These are phyloP conservation scores for Colletotrichum tanaceti DNA, from an alignment of 2,329 filamentous ascomycete genomes.

Conservation along the genomic window DNA sequence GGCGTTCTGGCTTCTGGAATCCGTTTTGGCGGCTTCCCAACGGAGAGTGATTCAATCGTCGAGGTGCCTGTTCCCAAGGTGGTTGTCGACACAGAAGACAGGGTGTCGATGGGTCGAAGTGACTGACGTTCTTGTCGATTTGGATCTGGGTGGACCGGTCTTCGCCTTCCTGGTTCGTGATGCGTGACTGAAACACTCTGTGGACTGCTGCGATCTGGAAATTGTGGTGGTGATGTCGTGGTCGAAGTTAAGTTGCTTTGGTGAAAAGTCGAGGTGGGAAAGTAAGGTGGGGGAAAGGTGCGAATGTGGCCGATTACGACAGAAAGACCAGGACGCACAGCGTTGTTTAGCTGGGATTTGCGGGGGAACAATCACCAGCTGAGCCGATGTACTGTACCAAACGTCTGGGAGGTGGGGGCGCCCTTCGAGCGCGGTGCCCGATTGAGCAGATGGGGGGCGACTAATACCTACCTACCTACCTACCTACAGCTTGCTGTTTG, in stretches of 20 bases:
- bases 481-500: too few relatives aligned
- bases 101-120: not conserved
- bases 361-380: conserved; percentile 31
- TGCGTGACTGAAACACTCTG: not conserved
- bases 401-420: conserved; percentile 10
- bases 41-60: not conserved
- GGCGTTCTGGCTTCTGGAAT: conserved; percentile 53
- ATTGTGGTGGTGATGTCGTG: not conserved
- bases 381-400: too few relatives aligned
- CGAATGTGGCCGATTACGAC: conserved; percentile 35
- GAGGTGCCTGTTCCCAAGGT: not conserved
- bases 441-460: conserved; percentile 18
- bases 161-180: not conserved
- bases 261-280: conserved; percentile 16
- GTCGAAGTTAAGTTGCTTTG: not conserved
- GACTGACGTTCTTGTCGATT: not conserved
- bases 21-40: conserved; percentile 55
- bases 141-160: too few relatives aligned
- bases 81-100: conserved; percentile 2
- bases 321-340: conserved; percentile 12
- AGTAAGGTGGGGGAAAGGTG: conserved; percentile 21
- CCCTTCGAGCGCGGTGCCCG: conserved; percentile 1
- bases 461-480: not conserved
- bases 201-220: not conserved
- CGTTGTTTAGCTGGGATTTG: conserved; percentile 32